Evolutionary conservation across 169 alveolate species (phyloP), one percentile per base, ranked within the genome.

Genomic region (Cyclospora cayetanensis): DNA sequence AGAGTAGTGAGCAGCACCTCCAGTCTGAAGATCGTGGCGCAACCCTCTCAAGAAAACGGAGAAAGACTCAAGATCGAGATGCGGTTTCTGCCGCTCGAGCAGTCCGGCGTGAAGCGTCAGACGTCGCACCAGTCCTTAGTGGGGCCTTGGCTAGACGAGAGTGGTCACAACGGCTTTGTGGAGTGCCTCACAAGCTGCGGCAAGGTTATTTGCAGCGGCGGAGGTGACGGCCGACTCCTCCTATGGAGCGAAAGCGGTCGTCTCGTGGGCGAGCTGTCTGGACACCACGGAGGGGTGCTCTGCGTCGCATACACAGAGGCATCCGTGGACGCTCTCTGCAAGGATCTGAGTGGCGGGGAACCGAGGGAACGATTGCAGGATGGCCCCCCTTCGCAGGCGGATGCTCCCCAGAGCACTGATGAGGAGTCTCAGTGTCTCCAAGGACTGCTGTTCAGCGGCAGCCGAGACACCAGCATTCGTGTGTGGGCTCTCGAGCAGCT

Each of bases 161-260:
- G 90, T 53, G 90, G 93, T 0, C 93, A 90, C 74, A 83, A 74
- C 34, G 93, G 93, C 60, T 90, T 90, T 46, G 93, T 90, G 68
- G 93, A 90, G 46, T 90, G 93, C 53, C 72, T 90, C 39, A 74
- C 55, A 20, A 50, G 68, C 89, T 90, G 93, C 83, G 93, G 93
- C 68, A 60, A 46, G 31, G 85, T 50, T 43, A 52, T 90, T 27
- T 90, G 93, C 82, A 68, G 87, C 80, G 93, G 93, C 27, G 93
- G 93, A 74, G 93, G 93, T 31, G 93, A 90, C 60, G 93, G 93
- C 4, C 89, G 93, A 70, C 87, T 90, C 50, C 90, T 90, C 18
- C 42, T 90, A 31, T 90, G 93, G 93, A 53, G 65, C 5, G 50
- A 55, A 46, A 74, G 50, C 18, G 93, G 93, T 35, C 34, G 72